Evolutionary conservation across 441 rosid species (phyloP).

Genomic region (Adansonia madagascariensis): DNA sequence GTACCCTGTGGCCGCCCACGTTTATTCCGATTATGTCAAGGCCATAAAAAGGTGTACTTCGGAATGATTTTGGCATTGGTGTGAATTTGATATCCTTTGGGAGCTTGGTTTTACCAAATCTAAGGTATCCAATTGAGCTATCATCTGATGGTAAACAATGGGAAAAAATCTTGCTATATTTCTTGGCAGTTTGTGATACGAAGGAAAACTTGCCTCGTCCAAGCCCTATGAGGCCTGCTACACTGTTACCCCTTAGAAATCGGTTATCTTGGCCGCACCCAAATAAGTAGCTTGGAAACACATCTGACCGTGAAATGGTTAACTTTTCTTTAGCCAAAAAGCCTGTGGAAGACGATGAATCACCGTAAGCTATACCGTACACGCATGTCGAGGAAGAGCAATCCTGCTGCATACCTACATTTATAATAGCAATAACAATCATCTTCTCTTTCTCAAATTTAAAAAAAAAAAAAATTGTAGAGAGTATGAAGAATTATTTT

Average conservation of each 20-base stretch:
- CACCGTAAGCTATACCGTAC: constrained; percentile 52
- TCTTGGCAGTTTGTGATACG: constrained; percentile 45
- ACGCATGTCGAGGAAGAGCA: constrained; percentile 45
- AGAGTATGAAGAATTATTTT: neutral
- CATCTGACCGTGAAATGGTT: constrained; percentile 36
- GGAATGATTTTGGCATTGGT: constrained; percentile 47
- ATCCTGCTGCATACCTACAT: constrained; percentile 7
- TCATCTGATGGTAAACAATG: constrained; percentile 62
- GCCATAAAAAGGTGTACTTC: constrained; percentile 49
- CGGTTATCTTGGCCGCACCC: constrained; percentile 53
- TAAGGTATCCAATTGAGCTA: constrained; percentile 64
- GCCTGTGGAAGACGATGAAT: constrained; percentile 46
- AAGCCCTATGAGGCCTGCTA: constrained; percentile 53
- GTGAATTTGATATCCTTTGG: constrained; percentile 55
- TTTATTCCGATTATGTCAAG: constrained; percentile 48
- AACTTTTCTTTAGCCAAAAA: constrained; percentile 47
- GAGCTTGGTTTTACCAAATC: constrained; percentile 46
- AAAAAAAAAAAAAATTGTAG: neutral
- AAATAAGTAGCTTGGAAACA: constrained; percentile 38
- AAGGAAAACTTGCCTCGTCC: constrained; percentile 53
- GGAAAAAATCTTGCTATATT: constrained; percentile 53
- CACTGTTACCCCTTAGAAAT: constrained; percentile 40
- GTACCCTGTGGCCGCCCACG: constrained; percentile 46
- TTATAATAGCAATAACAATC: neutral
- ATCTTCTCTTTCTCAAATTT: neutral